Conservation (phyloP, 305 asterid species). For the Solanum aculeatissimum region DNA sequence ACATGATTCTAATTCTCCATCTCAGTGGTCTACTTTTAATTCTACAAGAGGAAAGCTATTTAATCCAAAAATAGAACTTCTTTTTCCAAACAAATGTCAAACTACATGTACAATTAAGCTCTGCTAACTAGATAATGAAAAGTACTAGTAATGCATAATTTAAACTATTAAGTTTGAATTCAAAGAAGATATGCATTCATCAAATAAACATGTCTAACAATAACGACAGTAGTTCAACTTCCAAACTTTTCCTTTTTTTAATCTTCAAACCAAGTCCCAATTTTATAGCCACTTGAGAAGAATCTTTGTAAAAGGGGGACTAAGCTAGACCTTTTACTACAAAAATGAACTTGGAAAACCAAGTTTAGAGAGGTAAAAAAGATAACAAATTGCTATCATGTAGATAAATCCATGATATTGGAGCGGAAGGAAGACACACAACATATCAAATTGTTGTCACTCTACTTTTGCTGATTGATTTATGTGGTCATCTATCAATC, state of each 20-base stretch:
- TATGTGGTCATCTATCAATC: background rate
- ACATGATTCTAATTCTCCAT: background rate
- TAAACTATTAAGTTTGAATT: background rate
- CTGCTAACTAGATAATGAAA: background rate
- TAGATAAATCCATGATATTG: background rate
- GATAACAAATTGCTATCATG: background rate
- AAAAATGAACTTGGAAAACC: background rate
- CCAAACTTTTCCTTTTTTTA: background rate
- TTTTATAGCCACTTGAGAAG: background rate
- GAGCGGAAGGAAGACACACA: background rate
- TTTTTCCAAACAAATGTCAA: background rate
- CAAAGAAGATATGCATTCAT: background rate
- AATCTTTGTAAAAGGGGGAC: background rate
- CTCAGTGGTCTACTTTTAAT: background rate
- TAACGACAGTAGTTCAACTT: background rate
- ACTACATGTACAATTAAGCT: background rate
- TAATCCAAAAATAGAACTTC: background rate
- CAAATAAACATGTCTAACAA: background rate
- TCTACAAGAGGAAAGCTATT: background rate
- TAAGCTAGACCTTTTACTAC: background rate
- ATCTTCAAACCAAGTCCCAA: background rate
- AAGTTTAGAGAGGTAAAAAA: background rate
- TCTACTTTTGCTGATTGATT: background rate
- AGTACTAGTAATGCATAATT: background rate
- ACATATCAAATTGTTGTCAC: background rate